Base-by-base conservation (phyloP, 169 alveolate species). In the Plasmodium gonderi region DNA sequence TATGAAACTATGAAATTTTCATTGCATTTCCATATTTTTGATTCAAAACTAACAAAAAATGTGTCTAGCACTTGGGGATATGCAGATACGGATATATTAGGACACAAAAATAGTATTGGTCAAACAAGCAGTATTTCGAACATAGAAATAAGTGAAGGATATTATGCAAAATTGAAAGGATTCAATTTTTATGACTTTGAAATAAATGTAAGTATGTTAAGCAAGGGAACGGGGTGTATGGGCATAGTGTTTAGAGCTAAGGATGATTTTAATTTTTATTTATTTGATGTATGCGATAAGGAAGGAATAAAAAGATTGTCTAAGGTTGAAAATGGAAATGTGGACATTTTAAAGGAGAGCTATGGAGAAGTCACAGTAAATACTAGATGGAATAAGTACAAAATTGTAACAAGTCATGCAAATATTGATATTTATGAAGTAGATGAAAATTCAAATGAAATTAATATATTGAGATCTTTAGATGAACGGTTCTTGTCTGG, bases 31-130 rank as follows among this genome's bases (percentile, higher is more conserved):
- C 91, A 78, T 29, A 96, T 96, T 6, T 92, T 96, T 77, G 98
- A 97, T 91, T 92, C 97, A 60, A 90, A 91, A 74, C 89, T 92
- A 91, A 91, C 94, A 14, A 91, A 95, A 31, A 95, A 96, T 78
- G 96, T 96, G 49, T 96, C 89, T 31, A 95, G 97, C 79, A 87
- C 83, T 45, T 97, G 99, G 99, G 98, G 98, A 69, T 97, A 97
- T 78, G 93, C 98, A 36, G 95, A 96, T 49, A 79, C 98, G 36
- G 97, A 97, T 51, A 91, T 97, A 49, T 93, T 95, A 9, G 98
- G 98, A 12, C 96, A 95, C 49, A 68, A 83, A 36, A 94, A 94
- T 64, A 87, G 96, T 47, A 79, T 97, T 45, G 99, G 97, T 7
- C 99, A 97, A 82, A 95, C 96, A 65, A 94, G 96, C 17, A 94